Evolutionary conservation across 345 rosid genomes (phyloP).

Genomic region (Lumnitzera littorea): DNA sequence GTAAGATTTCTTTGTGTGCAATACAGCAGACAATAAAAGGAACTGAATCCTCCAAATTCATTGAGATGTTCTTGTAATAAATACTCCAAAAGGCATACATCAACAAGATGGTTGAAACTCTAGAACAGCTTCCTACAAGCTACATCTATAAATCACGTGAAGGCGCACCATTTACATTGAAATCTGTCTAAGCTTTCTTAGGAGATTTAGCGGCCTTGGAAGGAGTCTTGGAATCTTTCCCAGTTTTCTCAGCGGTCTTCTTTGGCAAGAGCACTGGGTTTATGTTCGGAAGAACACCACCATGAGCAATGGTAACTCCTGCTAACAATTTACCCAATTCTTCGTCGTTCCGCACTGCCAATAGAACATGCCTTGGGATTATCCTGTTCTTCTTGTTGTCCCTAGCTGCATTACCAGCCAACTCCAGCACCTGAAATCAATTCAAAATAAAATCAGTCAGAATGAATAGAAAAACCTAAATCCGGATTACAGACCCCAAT

Average conservation of each 20-base stretch:
- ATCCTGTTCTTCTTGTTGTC: constrained; percentile 39
- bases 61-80: too few relatives aligned
- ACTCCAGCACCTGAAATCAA: constrained; percentile 23
- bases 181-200: constrained; percentile 23
- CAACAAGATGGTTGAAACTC: too few relatives aligned
- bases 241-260: constrained; percentile 24
- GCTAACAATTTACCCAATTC: constrained; percentile 35
- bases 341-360: constrained; percentile 36
- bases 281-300: constrained; percentile 34
- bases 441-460: neutral
- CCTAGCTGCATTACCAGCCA: constrained; percentile 37
- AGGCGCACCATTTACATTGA: too few relatives aligned
- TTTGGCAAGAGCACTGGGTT: constrained; percentile 34
- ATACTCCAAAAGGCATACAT: too few relatives aligned
- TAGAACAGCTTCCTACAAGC: too few relatives aligned
- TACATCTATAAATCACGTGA: too few relatives aligned
- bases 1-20: too few relatives aligned
- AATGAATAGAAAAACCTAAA: neutral
- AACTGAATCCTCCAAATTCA: too few relatives aligned
- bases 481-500: too few relatives aligned
- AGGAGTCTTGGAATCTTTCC: constrained; percentile 29
- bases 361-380: constrained; percentile 29
- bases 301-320: constrained; percentile 37
- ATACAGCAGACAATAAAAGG: too few relatives aligned
- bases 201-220: constrained; percentile 31